phyloP scores from a whole-genome alignment of 192 early-diverging fungal species.

The Dissophora globulifera region DNA sequence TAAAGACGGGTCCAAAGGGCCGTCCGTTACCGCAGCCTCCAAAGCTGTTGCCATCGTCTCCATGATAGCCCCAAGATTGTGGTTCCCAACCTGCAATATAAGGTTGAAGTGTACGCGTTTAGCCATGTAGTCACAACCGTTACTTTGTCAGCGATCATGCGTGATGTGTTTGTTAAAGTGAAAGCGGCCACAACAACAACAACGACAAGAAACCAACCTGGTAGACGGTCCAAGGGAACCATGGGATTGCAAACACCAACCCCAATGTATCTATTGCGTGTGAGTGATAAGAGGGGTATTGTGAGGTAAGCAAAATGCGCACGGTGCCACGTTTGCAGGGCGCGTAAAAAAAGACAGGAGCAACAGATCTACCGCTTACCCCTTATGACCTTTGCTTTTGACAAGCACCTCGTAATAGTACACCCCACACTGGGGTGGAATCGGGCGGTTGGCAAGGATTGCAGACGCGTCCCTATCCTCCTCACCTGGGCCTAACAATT shows the following conservation, averaged over 20 bases:
- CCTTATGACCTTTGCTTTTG: conserved; percentile 87
- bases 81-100: conserved; percentile 80
- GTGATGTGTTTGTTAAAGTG: too few species aligned
- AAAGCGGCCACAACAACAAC: too few species aligned
- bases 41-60: conserved; percentile 93
- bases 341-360: too few species aligned
- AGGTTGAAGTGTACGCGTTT: conserved; percentile 4
- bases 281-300: too few species aligned
- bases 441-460: conserved; percentile 81
- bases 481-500: conserved; percentile 72
- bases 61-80: conserved; percentile 96
- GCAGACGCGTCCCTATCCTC: conserved; percentile 84
- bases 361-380: conserved; percentile 54
- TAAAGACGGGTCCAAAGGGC: conserved; percentile 88
- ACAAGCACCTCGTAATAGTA: conserved; percentile 94
- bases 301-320: too few species aligned
- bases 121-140: too few species aligned
- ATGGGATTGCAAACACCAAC: conserved; percentile 80
- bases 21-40: conserved; percentile 78
- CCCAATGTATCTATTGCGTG: conserved; percentile 75
- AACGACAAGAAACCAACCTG: conserved; percentile 81
- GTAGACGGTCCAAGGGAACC: conserved; percentile 73
- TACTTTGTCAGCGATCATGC: too few species aligned
- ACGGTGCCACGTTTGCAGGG: too few species aligned
- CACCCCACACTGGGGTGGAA: conserved; percentile 86